A percentile compares a stretch with the other conserved stretches of the same genome.
phyloP scores from a whole-genome alignment of 176 grass and related monocot species.

The Elymus sibiricus region DNA sequence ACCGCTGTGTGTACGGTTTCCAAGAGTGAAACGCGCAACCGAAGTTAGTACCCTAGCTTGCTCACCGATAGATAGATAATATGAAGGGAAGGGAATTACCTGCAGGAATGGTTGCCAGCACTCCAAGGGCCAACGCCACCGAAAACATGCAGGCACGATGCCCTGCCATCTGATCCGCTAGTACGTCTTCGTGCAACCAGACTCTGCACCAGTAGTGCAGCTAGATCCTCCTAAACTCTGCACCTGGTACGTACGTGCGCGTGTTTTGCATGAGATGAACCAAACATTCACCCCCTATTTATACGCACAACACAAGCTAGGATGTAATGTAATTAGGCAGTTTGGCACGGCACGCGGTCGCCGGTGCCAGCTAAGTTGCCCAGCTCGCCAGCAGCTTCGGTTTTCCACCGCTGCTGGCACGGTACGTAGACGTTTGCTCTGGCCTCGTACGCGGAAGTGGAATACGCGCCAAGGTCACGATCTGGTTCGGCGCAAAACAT shows the following conservation, averaged over 20 bases:
- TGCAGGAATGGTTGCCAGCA: constrained; percentile 8
- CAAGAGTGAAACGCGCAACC: too few relatives aligned
- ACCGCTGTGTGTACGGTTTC: constrained; percentile 16
- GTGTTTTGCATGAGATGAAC: constrained; percentile 15
- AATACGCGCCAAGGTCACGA: background rate
- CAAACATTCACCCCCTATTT: background rate
- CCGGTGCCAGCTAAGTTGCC: too few relatives aligned
- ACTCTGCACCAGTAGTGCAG: too few relatives aligned
- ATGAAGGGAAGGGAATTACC: background rate
- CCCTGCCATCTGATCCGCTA: constrained; percentile 9
- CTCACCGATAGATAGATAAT: too few relatives aligned
- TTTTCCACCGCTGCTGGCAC: background rate
- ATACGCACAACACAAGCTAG: background rate
- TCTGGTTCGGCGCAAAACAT: background rate
- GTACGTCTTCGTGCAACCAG: background rate
- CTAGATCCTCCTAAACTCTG: too few relatives aligned
- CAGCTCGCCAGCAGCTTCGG: background rate
- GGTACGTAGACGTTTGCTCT: background rate
- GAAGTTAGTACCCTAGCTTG: too few relatives aligned
- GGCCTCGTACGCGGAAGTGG: background rate
- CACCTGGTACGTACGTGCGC: background rate
- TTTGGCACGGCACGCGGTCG: background rate
- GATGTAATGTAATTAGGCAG: background rate
- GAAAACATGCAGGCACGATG: constrained; percentile 11
- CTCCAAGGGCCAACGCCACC: constrained; percentile 26